Base-by-base conservation (phyloP, 176 grass and related monocot species). In the Pontederia paniculata region DNA sequence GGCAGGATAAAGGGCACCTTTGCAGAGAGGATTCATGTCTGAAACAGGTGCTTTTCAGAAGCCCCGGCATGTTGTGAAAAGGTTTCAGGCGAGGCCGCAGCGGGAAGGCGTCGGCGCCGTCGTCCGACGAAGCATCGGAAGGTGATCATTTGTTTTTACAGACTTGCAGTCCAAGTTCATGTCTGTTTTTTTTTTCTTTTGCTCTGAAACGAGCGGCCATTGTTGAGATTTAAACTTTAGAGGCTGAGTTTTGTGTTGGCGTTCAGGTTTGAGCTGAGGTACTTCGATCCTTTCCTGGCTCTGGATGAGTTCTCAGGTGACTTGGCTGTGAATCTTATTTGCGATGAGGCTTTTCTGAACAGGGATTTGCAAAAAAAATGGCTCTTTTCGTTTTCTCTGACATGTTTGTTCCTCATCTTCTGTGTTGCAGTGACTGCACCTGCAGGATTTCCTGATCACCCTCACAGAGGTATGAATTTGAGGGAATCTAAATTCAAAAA, bases 301-400 rank as follows among this genome's bases (percentile, higher is more conserved):
- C 75, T 98, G 8, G 93, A 98, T 54, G 93, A 98, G 71, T 98
- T 98, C 75, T 91, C 93, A 75, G 93, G 91, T 97, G 19, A 31
- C 70, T 48, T 43, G 43, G 15, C 45, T 28, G 12, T 0, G 15
- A 15, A 12, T 14, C 22, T 49, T 41, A 13, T 17, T 7, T 60
- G 1, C 25, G 55, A 59, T 28, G 20, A 22, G 68, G 14, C 31
- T 25, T 2, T 50, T 8, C 2, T 50, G 12, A 50, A 14, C 14
- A 50, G 12, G 48, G 12, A 50, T 12, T 50, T n/a, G n/a, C n/a
- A 17, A n/a, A 0, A 0, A 5, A 11, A 2, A 15, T 5, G 15
- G 5, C 12, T 15, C 5, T 55, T 18, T 41, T 10, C 6, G 13
- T 20, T 44, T 43, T 4, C 1, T 1, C 16, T 25, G 25, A 31